Percentiles rank a stretch among this genome's conserved stretches.
Evolutionary conservation across 176 grass and related monocot species (phyloP).

Genomic region (Leersia perrieri): DNA sequence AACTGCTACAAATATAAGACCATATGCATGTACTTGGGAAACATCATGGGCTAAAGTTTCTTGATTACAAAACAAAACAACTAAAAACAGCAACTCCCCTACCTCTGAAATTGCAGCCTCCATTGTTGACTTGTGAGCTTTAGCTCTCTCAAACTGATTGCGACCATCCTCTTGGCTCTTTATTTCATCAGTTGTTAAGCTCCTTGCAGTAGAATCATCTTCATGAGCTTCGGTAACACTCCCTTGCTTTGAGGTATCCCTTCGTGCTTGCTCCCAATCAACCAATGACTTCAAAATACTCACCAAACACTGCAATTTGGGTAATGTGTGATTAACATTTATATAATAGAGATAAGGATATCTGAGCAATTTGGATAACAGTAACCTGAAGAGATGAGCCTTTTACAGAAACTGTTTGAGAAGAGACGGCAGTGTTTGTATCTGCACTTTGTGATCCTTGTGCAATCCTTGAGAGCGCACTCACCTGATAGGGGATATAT

Average conservation of each 20-base stretch:
- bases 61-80: conserved; percentile 15
- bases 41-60: conserved; percentile 20
- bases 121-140: conserved; percentile 99
- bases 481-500: conserved; percentile 63
- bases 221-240: conserved; percentile 51
- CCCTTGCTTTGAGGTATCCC: conserved; percentile 58
- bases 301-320: conserved; percentile 71
- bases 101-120: conserved; percentile 93
- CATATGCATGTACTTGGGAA: conserved; percentile 1
- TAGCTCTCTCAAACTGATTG: conserved; percentile 98
- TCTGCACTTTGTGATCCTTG: conserved; percentile 81
- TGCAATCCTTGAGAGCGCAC: conserved; percentile 86
- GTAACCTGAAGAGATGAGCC: conserved; percentile 96
- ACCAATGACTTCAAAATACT: conserved; percentile 97
- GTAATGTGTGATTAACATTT: conserved; percentile 24
- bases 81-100: conserved; percentile 29
- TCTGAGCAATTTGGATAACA: conserved; percentile 26
- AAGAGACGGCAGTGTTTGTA: conserved; percentile 55
- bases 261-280: conserved; percentile 89
- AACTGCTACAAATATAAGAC: background rate
- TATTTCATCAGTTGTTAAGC: conserved; percentile 54
- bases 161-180: conserved; percentile 73
- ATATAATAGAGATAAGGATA: conserved; percentile 13
- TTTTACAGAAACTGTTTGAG: conserved; percentile 82
- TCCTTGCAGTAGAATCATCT: conserved; percentile 53